Percentiles rank a stretch among this genome's conserved stretches.
phyloP scores from a whole-genome alignment of 257 asterid genomes.

The Lithospermum erythrorhizon region DNA sequence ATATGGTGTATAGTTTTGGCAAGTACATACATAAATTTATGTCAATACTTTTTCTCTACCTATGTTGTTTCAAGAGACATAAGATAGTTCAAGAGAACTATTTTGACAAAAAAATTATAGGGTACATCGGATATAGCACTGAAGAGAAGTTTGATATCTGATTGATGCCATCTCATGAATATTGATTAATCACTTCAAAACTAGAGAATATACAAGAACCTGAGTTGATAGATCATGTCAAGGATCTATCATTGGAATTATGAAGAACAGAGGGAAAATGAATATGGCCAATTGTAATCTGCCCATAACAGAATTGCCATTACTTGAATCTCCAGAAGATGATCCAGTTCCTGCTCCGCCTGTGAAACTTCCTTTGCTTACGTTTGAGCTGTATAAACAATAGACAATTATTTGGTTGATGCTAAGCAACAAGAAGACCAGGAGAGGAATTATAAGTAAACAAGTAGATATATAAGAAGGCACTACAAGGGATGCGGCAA shows the following conservation, averaged over 20 bases:
- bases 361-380: neutral
- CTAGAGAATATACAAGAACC: too few species aligned
- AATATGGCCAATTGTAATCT: slow-evolving; percentile 15
- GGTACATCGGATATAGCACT: too few species aligned
- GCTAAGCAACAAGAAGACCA: neutral
- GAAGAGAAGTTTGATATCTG: too few species aligned
- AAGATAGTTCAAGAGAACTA: too few species aligned
- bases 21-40: too few species aligned
- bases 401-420: neutral
- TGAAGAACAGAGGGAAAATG: slow-evolving; percentile 17
- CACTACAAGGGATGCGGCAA: neutral
- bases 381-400: slow-evolving; percentile 1
- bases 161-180: too few species aligned
- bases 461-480: neutral
- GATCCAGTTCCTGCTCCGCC: neutral
- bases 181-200: too few species aligned
- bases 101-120: too few species aligned
- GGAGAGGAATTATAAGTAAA: neutral
- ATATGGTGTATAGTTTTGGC: slow-evolving; percentile 3
- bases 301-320: slow-evolving; percentile 13
- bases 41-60: too few species aligned
- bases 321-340: slow-evolving; percentile 23
- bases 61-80: too few species aligned
- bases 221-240: too few species aligned
- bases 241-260: slow-evolving; percentile 5